These are phyloP conservation scores for Septoria linicola DNA, from an alignment of 2,329 filamentous ascomycete species.

Conservation along the genomic window DNA sequence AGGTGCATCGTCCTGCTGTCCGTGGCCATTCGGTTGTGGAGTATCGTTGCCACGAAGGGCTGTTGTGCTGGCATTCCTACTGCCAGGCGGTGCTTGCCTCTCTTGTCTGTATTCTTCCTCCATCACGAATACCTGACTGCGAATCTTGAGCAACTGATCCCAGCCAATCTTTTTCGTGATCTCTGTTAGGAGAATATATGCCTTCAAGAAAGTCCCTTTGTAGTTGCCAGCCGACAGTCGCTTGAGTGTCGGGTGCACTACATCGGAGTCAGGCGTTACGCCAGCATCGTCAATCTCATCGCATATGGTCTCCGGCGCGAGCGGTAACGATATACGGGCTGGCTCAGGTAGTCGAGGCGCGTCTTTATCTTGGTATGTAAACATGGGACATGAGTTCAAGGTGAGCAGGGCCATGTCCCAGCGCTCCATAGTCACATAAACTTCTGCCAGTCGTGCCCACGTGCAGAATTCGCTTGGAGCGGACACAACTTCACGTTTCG, in stretches of 20 bases:
- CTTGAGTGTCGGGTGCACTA: conserved; percentile 81
- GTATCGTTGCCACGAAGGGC: conserved; percentile 69
- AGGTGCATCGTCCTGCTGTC: conserved; percentile 40
- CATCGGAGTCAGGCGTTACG: conserved; percentile 71
- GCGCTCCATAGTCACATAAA: conserved; percentile 90
- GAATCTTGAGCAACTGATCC: conserved; percentile 91
- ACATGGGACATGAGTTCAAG: conserved; percentile 98
- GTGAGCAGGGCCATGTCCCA: conserved; percentile 96
- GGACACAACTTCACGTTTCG: conserved; percentile 89
- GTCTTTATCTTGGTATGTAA: conserved; percentile 98
- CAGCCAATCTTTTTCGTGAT: conserved; percentile 96
- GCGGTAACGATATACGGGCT: conserved; percentile 80
- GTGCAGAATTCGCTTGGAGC: conserved; percentile 96
- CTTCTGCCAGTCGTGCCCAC: conserved; percentile 89
- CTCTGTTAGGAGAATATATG: conserved; percentile 89
- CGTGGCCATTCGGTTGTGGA: conserved; percentile 47
- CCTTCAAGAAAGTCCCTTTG: conserved; percentile 92
- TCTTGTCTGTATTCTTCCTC: conserved; percentile 96
- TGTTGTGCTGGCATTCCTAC: conserved; percentile 74
- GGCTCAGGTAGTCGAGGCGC: conserved; percentile 92
- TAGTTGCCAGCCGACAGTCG: conserved; percentile 86
- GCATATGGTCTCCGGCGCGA: conserved; percentile 81
- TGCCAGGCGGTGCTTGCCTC: conserved; percentile 58
- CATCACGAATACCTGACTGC: conserved; percentile 98
- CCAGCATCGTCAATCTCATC: conserved; percentile 96